Evolutionary conservation across 2,329 filamentous ascomycete species (phyloP).

Genomic region (Apiospora marii): DNA sequence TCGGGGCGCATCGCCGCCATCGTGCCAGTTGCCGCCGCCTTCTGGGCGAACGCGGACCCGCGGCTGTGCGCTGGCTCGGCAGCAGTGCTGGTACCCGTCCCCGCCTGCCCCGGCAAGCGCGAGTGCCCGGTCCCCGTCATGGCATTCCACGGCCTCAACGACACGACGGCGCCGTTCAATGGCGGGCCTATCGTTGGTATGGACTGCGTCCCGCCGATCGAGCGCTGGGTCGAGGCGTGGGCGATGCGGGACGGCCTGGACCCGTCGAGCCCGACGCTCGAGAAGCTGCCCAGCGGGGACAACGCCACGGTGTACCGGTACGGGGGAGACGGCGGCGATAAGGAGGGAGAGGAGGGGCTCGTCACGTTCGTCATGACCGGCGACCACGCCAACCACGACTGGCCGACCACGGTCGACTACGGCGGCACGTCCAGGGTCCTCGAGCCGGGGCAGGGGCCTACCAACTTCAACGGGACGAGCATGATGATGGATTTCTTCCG

Average conservation of each 20-base stretch:
- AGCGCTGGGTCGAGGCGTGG: constrained; percentile 46
- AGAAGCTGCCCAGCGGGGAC: constrained; percentile 4
- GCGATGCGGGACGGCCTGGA: constrained; percentile 33
- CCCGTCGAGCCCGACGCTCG: not conserved
- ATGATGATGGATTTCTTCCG: constrained; percentile 28
- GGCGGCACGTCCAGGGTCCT: constrained; percentile 8
- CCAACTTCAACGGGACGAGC: constrained; percentile 26
- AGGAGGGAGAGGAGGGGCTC: not conserved
- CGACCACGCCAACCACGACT: constrained; percentile 25
- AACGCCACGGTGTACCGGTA: constrained; percentile 21
- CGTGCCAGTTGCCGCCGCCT: constrained; percentile 28
- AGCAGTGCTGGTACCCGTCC: not conserved
- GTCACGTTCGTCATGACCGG: constrained; percentile 12
- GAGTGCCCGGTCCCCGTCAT: constrained; percentile 41
- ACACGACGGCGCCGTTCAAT: constrained; percentile 52
- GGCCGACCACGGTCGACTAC: constrained; percentile 25
- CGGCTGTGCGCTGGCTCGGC: not conserved
- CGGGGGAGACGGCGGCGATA: not conserved
- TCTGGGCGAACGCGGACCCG: constrained; percentile 33
- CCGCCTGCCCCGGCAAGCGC: constrained; percentile 8
- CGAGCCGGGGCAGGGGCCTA: constrained; percentile 16
- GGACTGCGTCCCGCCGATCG: constrained; percentile 50
- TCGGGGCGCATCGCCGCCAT: constrained; percentile 29
- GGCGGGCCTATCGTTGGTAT: constrained; percentile 46
- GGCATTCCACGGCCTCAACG: constrained; percentile 55